A percentile compares a stretch with the other conserved stretches of the same genome.
Conservation (phyloP, 1,284 basidiomycete species). For the Trichosporon sp. region DNA sequence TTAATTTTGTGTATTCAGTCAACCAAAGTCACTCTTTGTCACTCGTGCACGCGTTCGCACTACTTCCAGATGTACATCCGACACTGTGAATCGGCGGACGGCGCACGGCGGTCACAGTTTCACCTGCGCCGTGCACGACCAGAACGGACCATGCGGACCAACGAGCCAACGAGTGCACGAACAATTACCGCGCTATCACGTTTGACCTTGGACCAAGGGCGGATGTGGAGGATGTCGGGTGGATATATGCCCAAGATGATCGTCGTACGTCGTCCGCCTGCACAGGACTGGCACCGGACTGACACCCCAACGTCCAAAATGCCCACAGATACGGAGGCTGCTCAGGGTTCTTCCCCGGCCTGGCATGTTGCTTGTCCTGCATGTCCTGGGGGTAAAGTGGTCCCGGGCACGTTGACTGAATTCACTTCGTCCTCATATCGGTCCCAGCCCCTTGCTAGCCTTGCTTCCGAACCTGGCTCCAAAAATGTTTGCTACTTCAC, state of each 20-base stretch:
- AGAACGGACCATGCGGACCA: too few relatives aligned
- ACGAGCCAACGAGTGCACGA: too few relatives aligned
- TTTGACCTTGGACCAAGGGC: background rate
- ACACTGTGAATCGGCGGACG: too few relatives aligned
- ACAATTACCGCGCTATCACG: background rate
- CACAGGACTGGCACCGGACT: too few relatives aligned
- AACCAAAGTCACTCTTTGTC: too few relatives aligned
- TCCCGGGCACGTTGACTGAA: background rate
- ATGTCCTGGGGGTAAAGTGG: background rate
- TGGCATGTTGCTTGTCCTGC: background rate
- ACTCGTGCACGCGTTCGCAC: background rate
- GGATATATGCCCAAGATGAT: background rate
- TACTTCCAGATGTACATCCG: background rate
- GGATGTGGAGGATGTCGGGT: background rate
- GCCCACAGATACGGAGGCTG: conserved; percentile 12
- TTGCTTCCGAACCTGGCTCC: background rate
- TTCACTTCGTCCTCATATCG: background rate
- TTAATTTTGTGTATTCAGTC: background rate
- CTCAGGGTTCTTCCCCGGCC: background rate
- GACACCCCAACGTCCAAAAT: background rate
- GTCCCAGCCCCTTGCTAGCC: background rate
- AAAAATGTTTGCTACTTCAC: background rate
- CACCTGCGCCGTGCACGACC: background rate
- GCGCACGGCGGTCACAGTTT: background rate
- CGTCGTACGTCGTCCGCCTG: background rate